Conservation (phyloP, 2,329 filamentous ascomycete genomes). For the Xylaria digitata region DNA sequence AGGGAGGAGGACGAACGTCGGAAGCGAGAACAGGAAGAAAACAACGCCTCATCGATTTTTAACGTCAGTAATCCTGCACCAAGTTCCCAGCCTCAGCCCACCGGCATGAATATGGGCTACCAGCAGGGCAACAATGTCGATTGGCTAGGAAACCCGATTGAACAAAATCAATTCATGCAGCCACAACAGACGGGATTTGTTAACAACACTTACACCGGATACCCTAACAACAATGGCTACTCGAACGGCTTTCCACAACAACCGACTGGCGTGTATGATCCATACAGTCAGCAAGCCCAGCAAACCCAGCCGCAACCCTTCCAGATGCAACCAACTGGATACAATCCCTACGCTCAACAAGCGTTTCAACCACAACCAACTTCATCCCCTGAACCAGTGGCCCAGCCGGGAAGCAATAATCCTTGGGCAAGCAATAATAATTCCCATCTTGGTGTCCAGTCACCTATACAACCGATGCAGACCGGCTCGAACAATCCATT, state of each 20-base stretch:
- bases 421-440: conserved; percentile 79
- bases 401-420: conserved; percentile 89
- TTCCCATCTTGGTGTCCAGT: conserved; percentile 61
- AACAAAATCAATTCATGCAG: conserved; percentile 75
- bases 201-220: conserved; percentile 66
- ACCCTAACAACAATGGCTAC: conserved; percentile 71
- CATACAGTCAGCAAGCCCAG: conserved; percentile 68
- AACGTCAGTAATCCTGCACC: conserved; percentile 74
- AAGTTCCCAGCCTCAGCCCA: conserved; percentile 75
- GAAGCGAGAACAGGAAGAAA: conserved; percentile 85
- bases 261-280: conserved; percentile 74
- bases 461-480: conserved; percentile 80
- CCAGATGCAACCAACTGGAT: conserved; percentile 65
- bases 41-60: conserved; percentile 87
- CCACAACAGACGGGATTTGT: conserved; percentile 86
- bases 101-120: conserved; percentile 95
- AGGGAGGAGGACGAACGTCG: conserved; percentile 93
- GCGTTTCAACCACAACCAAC: conserved; percentile 58
- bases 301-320: conserved; percentile 53
- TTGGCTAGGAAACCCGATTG: conserved; percentile 96
- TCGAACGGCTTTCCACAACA: conserved; percentile 76
- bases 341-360: conserved; percentile 65
- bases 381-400: conserved; percentile 66
- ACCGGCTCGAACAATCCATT: conserved; percentile 99
- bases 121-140: conserved; percentile 97